phyloP scores from a whole-genome alignment of 1,284 basidiomycete species.

The Exobasidium cylindrosporum region DNA sequence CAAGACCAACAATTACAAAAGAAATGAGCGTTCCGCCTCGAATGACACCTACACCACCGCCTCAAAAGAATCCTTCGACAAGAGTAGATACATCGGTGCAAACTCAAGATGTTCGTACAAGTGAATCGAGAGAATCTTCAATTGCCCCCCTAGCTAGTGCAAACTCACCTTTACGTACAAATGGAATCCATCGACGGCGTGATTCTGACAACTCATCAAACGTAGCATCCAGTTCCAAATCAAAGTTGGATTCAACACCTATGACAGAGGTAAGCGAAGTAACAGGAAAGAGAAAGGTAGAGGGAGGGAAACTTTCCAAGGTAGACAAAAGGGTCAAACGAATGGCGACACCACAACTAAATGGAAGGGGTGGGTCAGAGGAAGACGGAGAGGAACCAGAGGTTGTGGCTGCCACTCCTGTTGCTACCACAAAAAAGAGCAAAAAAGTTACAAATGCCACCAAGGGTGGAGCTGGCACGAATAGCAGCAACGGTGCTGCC shows the following conservation, averaged over 20 bases:
- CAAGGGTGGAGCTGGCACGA: background rate
- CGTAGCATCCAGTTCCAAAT: conserved; percentile 38
- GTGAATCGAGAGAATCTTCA: conserved; percentile 1
- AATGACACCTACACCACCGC: conserved; percentile 32
- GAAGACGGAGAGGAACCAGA: background rate
- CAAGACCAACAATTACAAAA: conserved; percentile 25
- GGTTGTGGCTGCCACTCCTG: background rate
- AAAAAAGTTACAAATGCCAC: background rate
- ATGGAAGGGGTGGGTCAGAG: background rate
- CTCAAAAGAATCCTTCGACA: background rate
- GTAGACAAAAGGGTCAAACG: conserved; percentile 5
- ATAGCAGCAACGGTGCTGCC: conserved; percentile 7
- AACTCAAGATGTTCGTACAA: conserved; percentile 9
- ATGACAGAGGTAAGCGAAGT: background rate
- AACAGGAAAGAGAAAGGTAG: background rate
- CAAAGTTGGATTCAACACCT: conserved; percentile 29
- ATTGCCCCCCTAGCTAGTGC: background rate
- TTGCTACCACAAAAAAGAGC: conserved; percentile 1
- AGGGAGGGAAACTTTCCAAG: background rate
- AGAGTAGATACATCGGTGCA: conserved; percentile 8
- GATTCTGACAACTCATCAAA: conserved; percentile 17
- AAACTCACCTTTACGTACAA: background rate
- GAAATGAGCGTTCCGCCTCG: conserved; percentile 18
- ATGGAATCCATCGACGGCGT: background rate
- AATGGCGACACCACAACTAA: background rate